Evolutionary conservation across 2,329 filamentous ascomycete genomes (phyloP).

Genomic region (Grosmannia penicillata): DNA sequence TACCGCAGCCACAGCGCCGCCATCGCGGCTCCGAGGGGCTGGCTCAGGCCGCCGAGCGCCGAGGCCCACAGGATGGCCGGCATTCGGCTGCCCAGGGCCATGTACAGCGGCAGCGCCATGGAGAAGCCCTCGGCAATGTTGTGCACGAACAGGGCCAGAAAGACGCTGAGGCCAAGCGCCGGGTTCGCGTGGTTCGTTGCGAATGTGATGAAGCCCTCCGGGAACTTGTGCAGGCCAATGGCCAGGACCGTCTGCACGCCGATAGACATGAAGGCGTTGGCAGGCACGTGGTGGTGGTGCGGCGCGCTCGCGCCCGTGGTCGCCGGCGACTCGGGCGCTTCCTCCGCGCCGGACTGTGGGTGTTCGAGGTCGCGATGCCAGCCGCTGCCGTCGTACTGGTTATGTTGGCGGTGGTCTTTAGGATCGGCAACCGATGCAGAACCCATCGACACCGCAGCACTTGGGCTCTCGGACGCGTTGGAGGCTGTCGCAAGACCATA

Average conservation of each 20-base stretch:
- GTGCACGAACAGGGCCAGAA: conserved; percentile 91
- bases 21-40: conserved; percentile 72
- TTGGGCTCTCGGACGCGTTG: no score
- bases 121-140: conserved; percentile 97
- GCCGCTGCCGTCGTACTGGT: neutral
- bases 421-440: no score
- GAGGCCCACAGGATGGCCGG: conserved; percentile 77
- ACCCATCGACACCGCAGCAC: no score
- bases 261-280: conserved; percentile 85
- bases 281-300: conserved; percentile 90
- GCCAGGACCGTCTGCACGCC: conserved; percentile 93
- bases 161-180: conserved; percentile 74
- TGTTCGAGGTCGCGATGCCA: conserved; percentile 9
- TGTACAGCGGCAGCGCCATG: conserved; percentile 81
- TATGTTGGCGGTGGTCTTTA: no score
- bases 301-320: conserved; percentile 16
- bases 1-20: conserved; percentile 78
- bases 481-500: no score
- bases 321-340: neutral
- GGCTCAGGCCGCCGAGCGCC: conserved; percentile 70
- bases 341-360: conserved; percentile 6
- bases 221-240: conserved; percentile 91
- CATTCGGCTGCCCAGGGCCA: conserved; percentile 67
- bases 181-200: conserved; percentile 96
- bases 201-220: conserved; percentile 78